These are phyloP conservation scores for Boletus tylopilopsis DNA, from an alignment of 768 basidiomycete genomes.

Conservation along the genomic window DNA sequence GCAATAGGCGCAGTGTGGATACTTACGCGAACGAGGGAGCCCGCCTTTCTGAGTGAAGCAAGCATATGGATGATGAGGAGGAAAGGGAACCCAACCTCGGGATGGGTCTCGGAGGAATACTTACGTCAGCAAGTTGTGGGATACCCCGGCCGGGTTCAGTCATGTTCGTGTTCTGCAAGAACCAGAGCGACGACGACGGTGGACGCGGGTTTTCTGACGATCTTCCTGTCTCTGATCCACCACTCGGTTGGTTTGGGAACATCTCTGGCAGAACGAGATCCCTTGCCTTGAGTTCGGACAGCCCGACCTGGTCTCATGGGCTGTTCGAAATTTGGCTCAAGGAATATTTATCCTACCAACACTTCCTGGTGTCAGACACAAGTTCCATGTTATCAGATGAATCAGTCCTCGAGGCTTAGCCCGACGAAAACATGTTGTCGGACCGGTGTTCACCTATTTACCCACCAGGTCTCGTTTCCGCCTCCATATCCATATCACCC, in stretches of 20 bases:
- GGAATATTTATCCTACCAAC: constrained; percentile 43
- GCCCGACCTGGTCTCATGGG: constrained; percentile 46
- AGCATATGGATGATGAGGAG: constrained; percentile 51
- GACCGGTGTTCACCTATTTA: constrained; percentile 18
- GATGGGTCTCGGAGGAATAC: constrained; percentile 9
- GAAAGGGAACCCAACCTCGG: constrained; percentile 14
- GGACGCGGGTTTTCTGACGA: constrained; percentile 30
- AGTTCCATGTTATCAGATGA: constrained; percentile 12
- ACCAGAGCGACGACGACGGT: constrained; percentile 84
- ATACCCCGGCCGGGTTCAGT: constrained; percentile 1
- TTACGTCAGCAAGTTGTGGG: constrained; percentile 40
- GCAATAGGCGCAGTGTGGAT: too few relatives aligned
- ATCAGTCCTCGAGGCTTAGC: constrained; percentile 24
- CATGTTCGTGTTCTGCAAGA: too few relatives aligned
- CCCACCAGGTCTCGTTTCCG: neutral
- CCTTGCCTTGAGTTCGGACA: constrained; percentile 82
- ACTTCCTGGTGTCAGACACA: constrained; percentile 1
- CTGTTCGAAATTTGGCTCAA: constrained; percentile 78
- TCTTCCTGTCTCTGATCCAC: constrained; percentile 74
- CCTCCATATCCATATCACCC: neutral
- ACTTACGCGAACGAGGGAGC: constrained; percentile 60
- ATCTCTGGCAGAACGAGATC: constrained; percentile 59
- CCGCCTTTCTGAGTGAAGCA: constrained; percentile 60
- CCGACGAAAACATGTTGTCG: constrained; percentile 15
- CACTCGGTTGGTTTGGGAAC: constrained; percentile 37